A percentile compares a stretch with the other conserved stretches of the same genome.
These are phyloP conservation scores for Leishmania aethiopica DNA, from an alignment of 208 protist genomes.

Conservation along the genomic window DNA sequence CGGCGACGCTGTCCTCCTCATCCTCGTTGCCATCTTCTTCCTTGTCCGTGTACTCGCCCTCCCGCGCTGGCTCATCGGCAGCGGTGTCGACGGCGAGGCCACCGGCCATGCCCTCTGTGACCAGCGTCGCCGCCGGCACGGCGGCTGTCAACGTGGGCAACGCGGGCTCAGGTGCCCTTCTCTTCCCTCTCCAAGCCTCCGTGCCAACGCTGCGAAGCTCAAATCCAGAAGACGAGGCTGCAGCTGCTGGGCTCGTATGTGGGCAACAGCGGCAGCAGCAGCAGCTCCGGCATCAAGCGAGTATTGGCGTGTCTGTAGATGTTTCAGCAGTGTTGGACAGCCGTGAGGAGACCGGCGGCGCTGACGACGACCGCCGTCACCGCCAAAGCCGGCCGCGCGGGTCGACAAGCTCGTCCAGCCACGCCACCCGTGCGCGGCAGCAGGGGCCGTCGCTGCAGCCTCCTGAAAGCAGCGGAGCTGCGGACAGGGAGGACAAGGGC, in stretches of 20 bases:
- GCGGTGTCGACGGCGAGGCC: not conserved
- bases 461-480: not conserved
- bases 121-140: not conserved
- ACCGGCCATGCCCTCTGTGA: not conserved
- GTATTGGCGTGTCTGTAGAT: not conserved
- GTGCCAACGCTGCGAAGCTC: not conserved
- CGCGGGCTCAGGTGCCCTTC: not conserved
- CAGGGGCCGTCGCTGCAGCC: not conserved
- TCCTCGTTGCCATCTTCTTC: not conserved
- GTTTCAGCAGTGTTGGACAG: not conserved
- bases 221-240: not conserved
- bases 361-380: not conserved
- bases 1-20: not conserved
- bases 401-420: not conserved
- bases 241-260: not conserved
- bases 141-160: not conserved
- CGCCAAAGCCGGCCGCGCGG: not conserved
- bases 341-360: not conserved
- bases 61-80: not conserved
- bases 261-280: conserved; percentile 7
- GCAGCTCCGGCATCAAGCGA: not conserved
- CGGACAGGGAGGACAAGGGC: not conserved
- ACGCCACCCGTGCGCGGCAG: not conserved
- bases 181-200: not conserved
- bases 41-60: not conserved